phyloP scores from a whole-genome alignment of 441 rosid species.

The Arabidopsis hybrid region DNA sequence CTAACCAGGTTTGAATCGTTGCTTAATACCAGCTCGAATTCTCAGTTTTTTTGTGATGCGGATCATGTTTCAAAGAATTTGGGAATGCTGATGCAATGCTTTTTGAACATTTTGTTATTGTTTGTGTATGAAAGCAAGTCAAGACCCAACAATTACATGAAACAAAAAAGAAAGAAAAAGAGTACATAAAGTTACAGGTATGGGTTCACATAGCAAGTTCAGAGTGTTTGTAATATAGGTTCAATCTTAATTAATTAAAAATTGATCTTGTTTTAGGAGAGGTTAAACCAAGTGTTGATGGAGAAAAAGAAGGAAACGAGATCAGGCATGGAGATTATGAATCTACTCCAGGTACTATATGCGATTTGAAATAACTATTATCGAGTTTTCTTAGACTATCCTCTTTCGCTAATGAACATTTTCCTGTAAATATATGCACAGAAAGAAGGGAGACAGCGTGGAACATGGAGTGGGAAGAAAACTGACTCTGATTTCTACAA shows the following conservation, averaged over 20 bases:
- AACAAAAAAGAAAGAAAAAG: conserved; percentile 97
- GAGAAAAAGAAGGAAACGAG: conserved; percentile 98
- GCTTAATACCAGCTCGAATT: neutral
- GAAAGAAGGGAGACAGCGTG: conserved; percentile 99
- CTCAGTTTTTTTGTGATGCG: neutral
- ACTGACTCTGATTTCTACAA: conserved; percentile 92
- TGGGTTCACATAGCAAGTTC: conserved; percentile 10
- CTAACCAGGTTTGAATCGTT: conserved; percentile 72
- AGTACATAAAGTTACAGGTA: conserved; percentile 96
- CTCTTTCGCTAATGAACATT: conserved; percentile 11
- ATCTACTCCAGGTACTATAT: conserved; percentile 76
- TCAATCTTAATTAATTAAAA: neutral
- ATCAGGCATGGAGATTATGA: conserved; percentile 99
- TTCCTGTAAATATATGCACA: conserved; percentile 44
- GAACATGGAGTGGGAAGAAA: conserved; percentile 99
- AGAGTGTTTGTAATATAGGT: neutral
- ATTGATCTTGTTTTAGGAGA: conserved; percentile 62
- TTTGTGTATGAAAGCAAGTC: conserved; percentile 68
- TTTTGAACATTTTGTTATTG: conserved; percentile 24
- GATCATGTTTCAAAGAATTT: conserved; percentile 2
- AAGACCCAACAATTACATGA: conserved; percentile 97
- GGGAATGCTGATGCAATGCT: conserved; percentile 27
- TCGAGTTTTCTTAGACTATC: conserved; percentile 2
- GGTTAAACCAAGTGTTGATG: conserved; percentile 93
- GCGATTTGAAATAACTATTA: neutral